Evolutionary conservation across 345 rosid genomes (phyloP).

Genomic region (Hibiscus syriacus): DNA sequence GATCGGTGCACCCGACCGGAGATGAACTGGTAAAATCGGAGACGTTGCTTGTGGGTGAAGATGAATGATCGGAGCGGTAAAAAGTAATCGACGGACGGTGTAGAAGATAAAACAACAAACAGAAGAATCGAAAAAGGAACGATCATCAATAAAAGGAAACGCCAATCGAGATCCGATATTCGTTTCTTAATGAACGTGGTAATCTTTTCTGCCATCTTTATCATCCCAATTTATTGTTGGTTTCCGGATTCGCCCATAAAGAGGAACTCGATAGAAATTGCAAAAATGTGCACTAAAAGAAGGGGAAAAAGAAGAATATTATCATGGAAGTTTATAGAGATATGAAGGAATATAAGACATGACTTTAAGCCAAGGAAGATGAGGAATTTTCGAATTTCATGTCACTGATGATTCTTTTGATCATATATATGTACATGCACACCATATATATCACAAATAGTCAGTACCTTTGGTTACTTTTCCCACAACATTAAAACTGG

Average conservation of each 20-base stretch:
- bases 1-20: background rate
- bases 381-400: background rate
- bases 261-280: background rate
- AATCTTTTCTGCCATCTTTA: constrained; percentile 3
- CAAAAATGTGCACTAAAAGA: too few species aligned
- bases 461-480: background rate
- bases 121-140: constrained; percentile 28
- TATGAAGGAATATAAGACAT: background rate
- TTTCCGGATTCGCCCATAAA: background rate
- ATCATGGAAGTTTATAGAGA: background rate
- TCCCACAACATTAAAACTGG: background rate
- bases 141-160: constrained; percentile 25
- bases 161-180: constrained; percentile 43
- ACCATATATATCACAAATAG: background rate
- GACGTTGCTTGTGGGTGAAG: constrained; percentile 17
- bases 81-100: constrained; percentile 7
- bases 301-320: too few species aligned
- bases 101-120: constrained; percentile 18
- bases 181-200: constrained; percentile 15
- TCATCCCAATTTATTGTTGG: background rate
- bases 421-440: background rate
- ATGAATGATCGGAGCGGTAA: constrained; percentile 23
- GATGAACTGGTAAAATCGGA: background rate
- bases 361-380: background rate
- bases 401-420: background rate